These are phyloP conservation scores for Porcisia deanei DNA, from an alignment of 208 protist genomes.

Conservation along the genomic window DNA sequence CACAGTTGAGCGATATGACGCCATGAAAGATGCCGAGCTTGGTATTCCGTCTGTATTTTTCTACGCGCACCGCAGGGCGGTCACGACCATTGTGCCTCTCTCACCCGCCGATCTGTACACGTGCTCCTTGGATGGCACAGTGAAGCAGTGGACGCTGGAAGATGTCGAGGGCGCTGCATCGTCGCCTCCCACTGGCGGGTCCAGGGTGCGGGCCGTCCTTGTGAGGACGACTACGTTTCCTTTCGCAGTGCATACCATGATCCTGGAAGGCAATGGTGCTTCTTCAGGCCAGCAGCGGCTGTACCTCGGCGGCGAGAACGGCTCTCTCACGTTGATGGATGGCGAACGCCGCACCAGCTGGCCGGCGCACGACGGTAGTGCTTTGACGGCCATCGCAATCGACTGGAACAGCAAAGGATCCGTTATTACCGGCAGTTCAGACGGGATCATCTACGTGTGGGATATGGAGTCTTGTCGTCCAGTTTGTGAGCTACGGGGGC, in stretches of 20 bases:
- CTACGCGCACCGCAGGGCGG: conserved; percentile 59
- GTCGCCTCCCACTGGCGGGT: conserved; percentile 10
- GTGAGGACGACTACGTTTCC: conserved; percentile 43
- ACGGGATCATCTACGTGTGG: conserved; percentile 76
- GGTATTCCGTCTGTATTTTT: conserved; percentile 51
- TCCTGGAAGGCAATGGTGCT: conserved; percentile 19
- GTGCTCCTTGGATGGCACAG: conserved; percentile 73
- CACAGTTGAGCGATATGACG: conserved; percentile 71
- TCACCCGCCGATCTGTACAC: conserved; percentile 54
- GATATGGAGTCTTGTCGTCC: conserved; percentile 53
- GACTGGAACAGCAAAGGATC: conserved; percentile 26
- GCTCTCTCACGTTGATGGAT: conserved; percentile 64
- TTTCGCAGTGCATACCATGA: conserved; percentile 53
- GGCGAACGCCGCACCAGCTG: conserved; percentile 56
- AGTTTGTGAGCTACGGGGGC: conserved; percentile 64
- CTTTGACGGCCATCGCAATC: conserved; percentile 65
- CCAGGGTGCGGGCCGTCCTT: conserved; percentile 26
- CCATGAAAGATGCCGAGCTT: conserved; percentile 52
- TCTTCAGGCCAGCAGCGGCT: conserved; percentile 23
- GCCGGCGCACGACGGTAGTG: conserved; percentile 56
- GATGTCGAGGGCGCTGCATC: conserved; percentile 8
- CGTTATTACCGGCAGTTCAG: conserved; percentile 73
- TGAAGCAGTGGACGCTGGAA: conserved; percentile 68
- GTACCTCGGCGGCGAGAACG: conserved; percentile 69
- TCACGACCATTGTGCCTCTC: conserved; percentile 57